Evolutionary conservation across 352 stramenopile species (phyloP), one percentile per base, ranked within the genome.

Genomic region (Pythium vanterpoolii): DNA sequence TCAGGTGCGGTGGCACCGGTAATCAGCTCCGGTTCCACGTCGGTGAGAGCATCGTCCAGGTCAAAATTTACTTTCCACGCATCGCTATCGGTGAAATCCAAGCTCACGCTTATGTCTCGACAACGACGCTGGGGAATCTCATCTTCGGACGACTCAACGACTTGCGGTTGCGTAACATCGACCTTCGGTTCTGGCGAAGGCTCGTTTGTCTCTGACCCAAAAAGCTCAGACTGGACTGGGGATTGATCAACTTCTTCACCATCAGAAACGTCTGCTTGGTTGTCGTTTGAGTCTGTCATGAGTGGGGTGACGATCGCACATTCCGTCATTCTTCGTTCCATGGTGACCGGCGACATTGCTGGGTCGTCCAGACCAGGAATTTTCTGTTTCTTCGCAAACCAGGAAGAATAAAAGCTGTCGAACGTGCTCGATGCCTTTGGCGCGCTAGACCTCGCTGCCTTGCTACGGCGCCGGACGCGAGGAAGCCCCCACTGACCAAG

Each of bases 41-140:
- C 78, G 2, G 74, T 83, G 13, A 86, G 56, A 7, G 66, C 76
- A 63, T 90, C 81, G 64, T 89, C 82, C 44, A 91, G 51, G 23
- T 86, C 79, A 42, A 91, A 91, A 31, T 88, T 86, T 19, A 83
- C 56, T 59, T 84, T 87, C 82, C 82, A 91, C 31, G 76, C 82
- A 26, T 78, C 77, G 23, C 66, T 66, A 43, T 91, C 82, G 18
- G 72, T 83, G 54, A 91, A 91, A 50, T 91, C 81, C 28, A 91
- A 73, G 33, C 81, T 91, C 23, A 79, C 62, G 57, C 79, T 90
- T 40, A 89, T 66, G 31, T 90, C 81, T 19, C 80, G 74, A 44
- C 53, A 55, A 19, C 77, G 51, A 49, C 71, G 66, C 23, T 67
- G 62, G 13, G 57, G 56, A 34, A 61, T 10, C 9, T 86, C 74